Percentiles rank a stretch among this genome's conserved stretches.
Conservation (phyloP, 2,329 filamentous ascomycete genomes). For the Amauroascus verrucosus region DNA sequence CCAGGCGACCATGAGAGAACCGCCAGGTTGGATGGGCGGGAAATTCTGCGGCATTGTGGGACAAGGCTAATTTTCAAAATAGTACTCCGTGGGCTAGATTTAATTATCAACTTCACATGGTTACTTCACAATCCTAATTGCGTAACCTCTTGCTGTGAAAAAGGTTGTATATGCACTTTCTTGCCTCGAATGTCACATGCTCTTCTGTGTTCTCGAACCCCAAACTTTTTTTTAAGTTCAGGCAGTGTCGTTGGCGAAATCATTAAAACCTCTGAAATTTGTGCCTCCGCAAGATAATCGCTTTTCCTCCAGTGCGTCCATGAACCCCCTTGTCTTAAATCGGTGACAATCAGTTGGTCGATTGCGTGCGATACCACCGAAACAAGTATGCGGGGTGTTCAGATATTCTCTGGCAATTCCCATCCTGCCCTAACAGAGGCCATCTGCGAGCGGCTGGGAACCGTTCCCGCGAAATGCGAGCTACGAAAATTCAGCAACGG, state of each 20-base stretch:
- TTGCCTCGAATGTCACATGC: constrained; percentile 3
- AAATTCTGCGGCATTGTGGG: constrained; percentile 40
- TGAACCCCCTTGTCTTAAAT: not conserved
- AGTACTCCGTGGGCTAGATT: no score
- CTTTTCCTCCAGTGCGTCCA: not conserved
- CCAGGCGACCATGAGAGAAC: constrained; percentile 91
- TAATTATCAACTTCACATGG: not conserved
- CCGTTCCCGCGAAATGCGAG: constrained; percentile 48
- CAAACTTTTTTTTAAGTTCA: not conserved
- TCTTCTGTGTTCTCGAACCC: not conserved
- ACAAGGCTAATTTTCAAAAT: not conserved
- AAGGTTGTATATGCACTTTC: not conserved
- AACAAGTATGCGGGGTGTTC: constrained; percentile 50
- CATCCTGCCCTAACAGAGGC: constrained; percentile 54
- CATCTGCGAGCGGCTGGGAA: constrained; percentile 57
- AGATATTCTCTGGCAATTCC: constrained; percentile 58
- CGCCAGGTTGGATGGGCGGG: constrained; percentile 75
- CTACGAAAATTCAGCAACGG: constrained; percentile 60
- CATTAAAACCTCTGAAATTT: not conserved
- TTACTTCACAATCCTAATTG: not conserved
- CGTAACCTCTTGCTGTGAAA: not conserved
- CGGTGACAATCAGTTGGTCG: not conserved
- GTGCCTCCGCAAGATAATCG: not conserved
- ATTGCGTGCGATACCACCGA: not conserved
- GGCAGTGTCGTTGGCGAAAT: not conserved